phyloP scores from a whole-genome alignment of 2,329 filamentous ascomycete genomes.

The Elsinoe batatas region DNA sequence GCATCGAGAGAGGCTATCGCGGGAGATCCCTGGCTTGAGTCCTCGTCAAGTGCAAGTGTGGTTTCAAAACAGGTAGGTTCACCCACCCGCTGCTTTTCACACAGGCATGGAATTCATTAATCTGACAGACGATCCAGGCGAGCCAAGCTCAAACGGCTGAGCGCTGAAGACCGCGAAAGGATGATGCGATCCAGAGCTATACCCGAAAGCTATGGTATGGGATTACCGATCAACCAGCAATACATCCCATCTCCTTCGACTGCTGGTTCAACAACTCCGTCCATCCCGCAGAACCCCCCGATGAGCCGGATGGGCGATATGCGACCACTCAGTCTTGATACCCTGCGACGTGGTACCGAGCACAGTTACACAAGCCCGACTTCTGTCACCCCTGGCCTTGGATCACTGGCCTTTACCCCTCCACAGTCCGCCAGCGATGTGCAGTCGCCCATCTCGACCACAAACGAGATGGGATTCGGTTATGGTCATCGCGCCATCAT shows the following conservation, averaged over 20 bases:
- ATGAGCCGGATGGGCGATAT: constrained; percentile 42
- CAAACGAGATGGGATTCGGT: constrained; percentile 32
- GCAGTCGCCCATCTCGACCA: constrained; percentile 35
- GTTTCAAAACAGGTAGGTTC: constrained; percentile 86
- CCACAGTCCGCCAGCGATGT: constrained; percentile 41
- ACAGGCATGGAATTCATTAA: constrained; percentile 6
- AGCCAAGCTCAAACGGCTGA: constrained; percentile 52
- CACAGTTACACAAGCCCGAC: constrained; percentile 52
- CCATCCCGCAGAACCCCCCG: neutral
- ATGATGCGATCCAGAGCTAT: constrained; percentile 52
- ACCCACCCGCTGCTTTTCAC: neutral
- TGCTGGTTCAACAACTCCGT: neutral
- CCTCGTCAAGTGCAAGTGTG: constrained; percentile 93
- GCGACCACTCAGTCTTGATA: constrained; percentile 59
- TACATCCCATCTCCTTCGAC: neutral
- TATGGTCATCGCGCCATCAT: constrained; percentile 21
- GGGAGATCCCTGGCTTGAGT: constrained; percentile 84
- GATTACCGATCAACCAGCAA: constrained; percentile 28
- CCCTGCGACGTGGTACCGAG: constrained; percentile 55
- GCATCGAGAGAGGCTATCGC: constrained; percentile 74
- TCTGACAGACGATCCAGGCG: constrained; percentile 33
- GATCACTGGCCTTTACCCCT: constrained; percentile 55
- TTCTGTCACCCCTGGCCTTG: constrained; percentile 57
- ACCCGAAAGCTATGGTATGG: constrained; percentile 51
- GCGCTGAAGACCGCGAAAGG: constrained; percentile 50